Percentiles rank a stretch among this genome's conserved stretches.
phyloP scores from a whole-genome alignment of 2,329 filamentous ascomycete genomes.

The Scleromitrula shiraiana region DNA sequence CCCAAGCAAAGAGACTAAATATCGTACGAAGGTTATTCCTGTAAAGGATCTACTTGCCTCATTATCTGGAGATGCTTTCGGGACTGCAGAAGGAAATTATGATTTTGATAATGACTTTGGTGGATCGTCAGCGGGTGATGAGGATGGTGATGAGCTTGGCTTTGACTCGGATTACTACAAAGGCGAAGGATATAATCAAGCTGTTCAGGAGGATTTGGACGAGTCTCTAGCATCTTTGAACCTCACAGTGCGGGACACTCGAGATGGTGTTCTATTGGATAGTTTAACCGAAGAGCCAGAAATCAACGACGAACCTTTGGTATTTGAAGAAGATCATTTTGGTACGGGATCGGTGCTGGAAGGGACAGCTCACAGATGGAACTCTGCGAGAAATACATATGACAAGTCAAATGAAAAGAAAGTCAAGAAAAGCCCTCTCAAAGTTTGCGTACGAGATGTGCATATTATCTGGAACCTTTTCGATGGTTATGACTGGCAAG shows the following conservation, averaged over 20 bases:
- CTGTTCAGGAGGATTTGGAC: conserved; percentile 35
- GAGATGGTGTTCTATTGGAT: conserved; percentile 39
- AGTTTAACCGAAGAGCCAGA: conserved; percentile 33
- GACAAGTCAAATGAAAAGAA: conserved; percentile 55
- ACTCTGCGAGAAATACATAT: conserved; percentile 69
- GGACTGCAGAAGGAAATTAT: conserved; percentile 51
- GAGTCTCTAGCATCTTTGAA: conserved; percentile 21
- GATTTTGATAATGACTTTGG: conserved; percentile 58
- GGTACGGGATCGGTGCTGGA: conserved; percentile 51
- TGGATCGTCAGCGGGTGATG: conserved; percentile 36
- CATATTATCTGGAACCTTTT: conserved; percentile 97
- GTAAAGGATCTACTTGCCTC: conserved; percentile 84
- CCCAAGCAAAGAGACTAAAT: conserved; percentile 75
- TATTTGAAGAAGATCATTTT: conserved; percentile 75
- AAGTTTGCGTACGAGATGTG: conserved; percentile 72
- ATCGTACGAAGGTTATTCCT: conserved; percentile 77
- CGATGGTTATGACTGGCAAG: conserved; percentile 94
- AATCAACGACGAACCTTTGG: conserved; percentile 53
- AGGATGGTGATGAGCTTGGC: conserved; percentile 33
- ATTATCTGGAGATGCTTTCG: conserved; percentile 79
- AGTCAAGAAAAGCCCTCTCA: conserved; percentile 61
- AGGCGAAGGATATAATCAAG: conserved; percentile 28
- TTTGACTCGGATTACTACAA: conserved; percentile 42
- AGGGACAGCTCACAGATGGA: conserved; percentile 70
- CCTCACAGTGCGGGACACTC: conserved; percentile 33